Evolutionary conservation across 768 basidiomycete genomes (phyloP).

Genomic region (Pholiota conissans): DNA sequence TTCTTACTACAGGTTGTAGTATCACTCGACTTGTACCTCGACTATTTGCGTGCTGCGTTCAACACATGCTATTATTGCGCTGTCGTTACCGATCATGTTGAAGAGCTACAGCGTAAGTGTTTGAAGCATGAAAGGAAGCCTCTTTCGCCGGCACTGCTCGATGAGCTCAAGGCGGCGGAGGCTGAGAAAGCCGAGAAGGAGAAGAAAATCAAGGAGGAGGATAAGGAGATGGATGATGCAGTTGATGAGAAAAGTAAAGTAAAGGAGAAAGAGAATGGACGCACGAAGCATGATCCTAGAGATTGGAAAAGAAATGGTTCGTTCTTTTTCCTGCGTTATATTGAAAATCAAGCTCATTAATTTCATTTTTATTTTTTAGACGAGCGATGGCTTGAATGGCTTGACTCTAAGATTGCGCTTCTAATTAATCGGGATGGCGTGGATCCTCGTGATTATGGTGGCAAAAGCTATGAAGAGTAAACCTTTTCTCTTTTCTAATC

Average conservation of each 20-base stretch:
- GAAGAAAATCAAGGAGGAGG: constrained; percentile 43
- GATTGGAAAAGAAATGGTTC: constrained; percentile 67
- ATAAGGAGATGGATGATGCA: constrained; percentile 34
- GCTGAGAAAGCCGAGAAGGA: constrained; percentile 49
- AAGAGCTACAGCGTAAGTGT: constrained; percentile 95
- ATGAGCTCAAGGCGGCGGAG: constrained; percentile 61
- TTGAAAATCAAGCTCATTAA: constrained; percentile 7
- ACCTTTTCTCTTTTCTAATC: constrained; percentile 12
- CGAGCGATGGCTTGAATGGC: constrained; percentile 86
- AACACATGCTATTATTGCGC: constrained; percentile 98
- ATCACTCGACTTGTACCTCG: constrained; percentile 89
- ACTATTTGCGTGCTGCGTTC: constrained; percentile 90
- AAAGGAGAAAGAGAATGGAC: constrained; percentile 31
- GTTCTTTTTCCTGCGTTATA: constrained; percentile 22
- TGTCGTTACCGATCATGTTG: constrained; percentile 87
- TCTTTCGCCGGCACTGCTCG: constrained; percentile 56
- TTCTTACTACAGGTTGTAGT: constrained; percentile 58
- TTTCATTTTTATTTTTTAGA: constrained; percentile 43
- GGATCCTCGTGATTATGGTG: constrained; percentile 87
- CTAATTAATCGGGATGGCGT: constrained; percentile 77
- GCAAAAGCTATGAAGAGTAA: constrained; percentile 88
- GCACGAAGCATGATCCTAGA: constrained; percentile 32
- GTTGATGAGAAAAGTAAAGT: constrained; percentile 34
- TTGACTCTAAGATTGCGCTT: constrained; percentile 84
- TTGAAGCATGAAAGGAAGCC: constrained; percentile 87